Base-by-base conservation (phyloP, 2,329 filamentous ascomycete genomes). In the Colletotrichum destructivum region DNA sequence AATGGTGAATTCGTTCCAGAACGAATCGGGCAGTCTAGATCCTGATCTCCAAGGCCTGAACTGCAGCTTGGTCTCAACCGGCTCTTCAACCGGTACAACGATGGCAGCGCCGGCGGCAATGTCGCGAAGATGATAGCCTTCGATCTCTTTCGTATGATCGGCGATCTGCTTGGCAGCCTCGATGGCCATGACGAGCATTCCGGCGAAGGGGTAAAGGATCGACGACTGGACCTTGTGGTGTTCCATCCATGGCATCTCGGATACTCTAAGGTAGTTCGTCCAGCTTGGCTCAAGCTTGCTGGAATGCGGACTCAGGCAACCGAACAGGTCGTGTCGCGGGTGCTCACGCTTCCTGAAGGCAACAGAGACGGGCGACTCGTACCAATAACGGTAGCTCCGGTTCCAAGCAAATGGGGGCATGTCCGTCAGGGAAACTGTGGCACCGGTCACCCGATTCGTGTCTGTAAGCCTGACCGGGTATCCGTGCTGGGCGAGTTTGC, bases 371-470 rank as follows among this genome's bases (percentile, higher is more conserved):
- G 60, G 54, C 23, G 57, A 62, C 18, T 72, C 69, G 35, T 68
- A 46, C 66, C 65, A 72, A 31, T 72, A 72, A 38, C 54, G 46
- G 13, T 35, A 26, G 11, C 61, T n/a, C 16, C 71, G 73, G 49
- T 76, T 66, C 69, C 71, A 76, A 9, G 70, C 54, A 26, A 73
- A 74, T 4, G 60, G 38, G 13, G 74, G 75, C 13, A 77, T 69
- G 44, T 72, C 57, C 47, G 75, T 63, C 47, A 73, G 52, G 12
- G 49, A 15, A 13, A 51, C 60, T 49, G 40, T n/a, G 35, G 16
- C 44, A 13, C 54, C 54, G 6, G 84, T 81, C 7, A 80, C 77
- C 64, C 87, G 87, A 2, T 81, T 79, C 49, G 85, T 78, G 40
- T 60, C 46, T 11, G 46, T 21, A 26, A 62, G 44, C 46, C 52